A percentile compares a stretch with the other conserved stretches of the same genome.
These are phyloP conservation scores for Zarea fungicola DNA, from an alignment of 2,329 filamentous ascomycete species.

Conservation along the genomic window DNA sequence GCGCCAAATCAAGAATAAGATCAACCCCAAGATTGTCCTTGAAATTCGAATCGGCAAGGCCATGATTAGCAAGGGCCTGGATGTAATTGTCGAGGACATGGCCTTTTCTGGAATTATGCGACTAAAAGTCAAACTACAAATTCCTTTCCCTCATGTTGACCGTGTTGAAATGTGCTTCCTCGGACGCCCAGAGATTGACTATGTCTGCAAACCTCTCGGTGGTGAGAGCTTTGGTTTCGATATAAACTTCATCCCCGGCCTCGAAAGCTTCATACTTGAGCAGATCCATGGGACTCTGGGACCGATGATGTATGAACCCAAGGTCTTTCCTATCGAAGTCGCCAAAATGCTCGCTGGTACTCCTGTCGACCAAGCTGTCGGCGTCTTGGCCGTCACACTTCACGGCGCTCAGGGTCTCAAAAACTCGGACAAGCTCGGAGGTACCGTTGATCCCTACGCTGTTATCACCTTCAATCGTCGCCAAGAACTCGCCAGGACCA, in stretches of 20 bases:
- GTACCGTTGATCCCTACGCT: conserved; percentile 86
- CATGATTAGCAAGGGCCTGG: conserved; percentile 92
- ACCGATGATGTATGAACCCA: conserved; percentile 97
- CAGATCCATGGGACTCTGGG: conserved; percentile 90
- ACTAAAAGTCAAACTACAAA: conserved; percentile 94
- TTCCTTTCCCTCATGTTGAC: conserved; percentile 93
- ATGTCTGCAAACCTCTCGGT: conserved; percentile 94
- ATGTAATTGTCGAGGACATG: conserved; percentile 98
- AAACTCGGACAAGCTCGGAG: conserved; percentile 90
- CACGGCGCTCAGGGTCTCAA: conserved; percentile 90
- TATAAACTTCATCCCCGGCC: conserved; percentile 96
- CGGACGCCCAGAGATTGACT: conserved; percentile 84
- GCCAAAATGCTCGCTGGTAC: conserved; percentile 96
- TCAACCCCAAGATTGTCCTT: conserved; percentile 94
- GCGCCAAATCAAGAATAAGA: conserved; percentile 85
- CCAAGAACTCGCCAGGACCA: conserved; percentile 77
- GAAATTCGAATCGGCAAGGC: conserved; percentile 94
- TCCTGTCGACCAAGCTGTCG: conserved; percentile 90
- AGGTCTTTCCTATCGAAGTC: conserved; percentile 97
- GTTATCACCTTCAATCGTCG: conserved; percentile 80
- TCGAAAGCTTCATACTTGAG: conserved; percentile 90
- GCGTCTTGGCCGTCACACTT: conserved; percentile 85
- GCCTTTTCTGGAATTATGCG: conserved; percentile 93
- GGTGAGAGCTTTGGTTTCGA: conserved; percentile 95
- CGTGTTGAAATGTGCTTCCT: conserved; percentile 93